Percentiles rank a stretch among this genome's conserved stretches.
Conservation (phyloP, 306 rosid species). For the Cucumis cinereus region DNA sequence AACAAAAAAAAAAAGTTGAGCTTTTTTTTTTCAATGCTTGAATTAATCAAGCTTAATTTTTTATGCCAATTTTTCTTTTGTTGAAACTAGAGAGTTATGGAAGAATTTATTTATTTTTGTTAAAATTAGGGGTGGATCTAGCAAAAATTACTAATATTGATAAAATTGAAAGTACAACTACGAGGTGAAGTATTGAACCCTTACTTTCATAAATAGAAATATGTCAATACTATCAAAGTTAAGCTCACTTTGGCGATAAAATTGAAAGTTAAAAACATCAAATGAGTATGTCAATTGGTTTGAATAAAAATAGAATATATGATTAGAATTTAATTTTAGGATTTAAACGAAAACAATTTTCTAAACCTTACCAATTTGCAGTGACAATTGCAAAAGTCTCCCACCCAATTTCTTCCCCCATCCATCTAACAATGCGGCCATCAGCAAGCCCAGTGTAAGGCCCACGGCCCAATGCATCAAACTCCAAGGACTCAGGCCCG, state of each 20-base stretch:
- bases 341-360: neutral
- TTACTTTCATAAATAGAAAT: too few relatives aligned
- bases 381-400: slow-evolving; percentile 82
- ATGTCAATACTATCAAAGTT: too few relatives aligned
- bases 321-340: neutral
- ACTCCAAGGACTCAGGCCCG: slow-evolving; percentile 89
- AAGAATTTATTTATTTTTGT: neutral
- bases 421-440: slow-evolving; percentile 91
- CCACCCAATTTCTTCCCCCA: slow-evolving; percentile 77
- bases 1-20: too few relatives aligned
- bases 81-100: neutral
- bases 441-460: slow-evolving; percentile 86
- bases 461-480: slow-evolving; percentile 60
- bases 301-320: neutral
- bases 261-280: too few relatives aligned
- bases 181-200: too few relatives aligned
- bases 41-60: neutral
- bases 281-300: too few relatives aligned
- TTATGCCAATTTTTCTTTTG: neutral
- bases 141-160: neutral
- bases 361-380: slow-evolving; percentile 37
- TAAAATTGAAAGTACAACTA: too few relatives aligned
- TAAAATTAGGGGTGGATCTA: neutral
- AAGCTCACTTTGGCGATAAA: too few relatives aligned
- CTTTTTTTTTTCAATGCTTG: too few relatives aligned